Conservation (phyloP, 192 early-diverging fungal genomes). For the Coemansia sp. region DNA sequence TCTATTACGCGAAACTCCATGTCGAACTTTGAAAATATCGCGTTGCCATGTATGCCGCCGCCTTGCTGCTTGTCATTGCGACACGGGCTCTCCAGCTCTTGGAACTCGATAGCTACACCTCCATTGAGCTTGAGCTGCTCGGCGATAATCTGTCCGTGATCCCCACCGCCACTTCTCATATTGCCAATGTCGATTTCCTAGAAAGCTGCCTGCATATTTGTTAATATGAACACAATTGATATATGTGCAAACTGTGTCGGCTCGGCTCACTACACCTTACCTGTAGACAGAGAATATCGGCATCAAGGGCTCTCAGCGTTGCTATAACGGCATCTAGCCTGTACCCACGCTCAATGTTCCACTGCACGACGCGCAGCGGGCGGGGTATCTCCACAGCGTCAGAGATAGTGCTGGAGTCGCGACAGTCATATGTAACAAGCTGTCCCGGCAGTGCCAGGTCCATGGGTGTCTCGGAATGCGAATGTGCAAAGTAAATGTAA, state of each 20-base stretch:
- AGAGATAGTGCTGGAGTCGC: not conserved
- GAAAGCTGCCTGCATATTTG: not conserved
- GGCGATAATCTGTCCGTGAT: constrained; percentile 67
- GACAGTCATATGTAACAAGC: constrained; percentile 42
- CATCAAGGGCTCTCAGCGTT: constrained; percentile 58
- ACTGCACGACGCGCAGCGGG: constrained; percentile 68
- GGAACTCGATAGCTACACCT: constrained; percentile 72
- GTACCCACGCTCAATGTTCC: constrained; percentile 86
- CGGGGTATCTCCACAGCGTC: constrained; percentile 23
- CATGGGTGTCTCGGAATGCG: constrained; percentile 17
- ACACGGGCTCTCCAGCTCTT: constrained; percentile 64
- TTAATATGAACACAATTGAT: not conserved
- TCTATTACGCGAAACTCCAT: constrained; percentile 63
- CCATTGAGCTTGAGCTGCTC: constrained; percentile 61
- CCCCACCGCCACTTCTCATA: constrained; percentile 60
- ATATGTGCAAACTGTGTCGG: not conserved
- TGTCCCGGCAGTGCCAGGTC: constrained; percentile 44
- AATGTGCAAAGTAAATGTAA: not conserved
- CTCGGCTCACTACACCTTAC: constrained; percentile 11
- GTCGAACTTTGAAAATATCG: constrained; percentile 67
- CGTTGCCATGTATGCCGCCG: constrained; percentile 80
- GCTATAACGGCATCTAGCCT: constrained; percentile 61
- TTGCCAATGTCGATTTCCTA: constrained; percentile 76
- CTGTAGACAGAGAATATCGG: constrained; percentile 74
- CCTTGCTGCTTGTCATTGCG: constrained; percentile 64